phyloP scores from a whole-genome alignment of 495 filamentous ascomycete genomes.

The Aspergillus avenaceus region DNA sequence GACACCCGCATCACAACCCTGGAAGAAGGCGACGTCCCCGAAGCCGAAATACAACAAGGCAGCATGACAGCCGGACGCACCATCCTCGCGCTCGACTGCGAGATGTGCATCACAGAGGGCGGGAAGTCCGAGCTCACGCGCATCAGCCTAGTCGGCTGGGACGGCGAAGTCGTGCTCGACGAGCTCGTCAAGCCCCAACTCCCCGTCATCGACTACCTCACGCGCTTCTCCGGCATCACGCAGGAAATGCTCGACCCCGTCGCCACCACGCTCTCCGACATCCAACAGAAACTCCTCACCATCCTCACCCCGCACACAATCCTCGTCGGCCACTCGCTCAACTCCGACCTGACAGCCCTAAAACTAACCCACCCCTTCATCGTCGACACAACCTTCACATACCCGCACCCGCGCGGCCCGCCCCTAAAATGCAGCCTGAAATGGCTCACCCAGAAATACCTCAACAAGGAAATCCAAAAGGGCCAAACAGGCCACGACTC shows the following conservation, averaged over 20 bases:
- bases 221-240: conserved; percentile 86
- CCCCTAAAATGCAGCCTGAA: conserved; percentile 75
- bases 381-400: conserved; percentile 83
- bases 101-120: conserved; percentile 86
- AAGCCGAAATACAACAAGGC: conserved; percentile 68
- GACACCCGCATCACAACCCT: conserved; percentile 65
- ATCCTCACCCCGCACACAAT: conserved; percentile 73
- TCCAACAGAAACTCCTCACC: conserved; percentile 70
- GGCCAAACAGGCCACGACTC: conserved; percentile 79
- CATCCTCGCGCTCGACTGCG: conserved; percentile 86
- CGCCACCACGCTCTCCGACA: conserved; percentile 77
- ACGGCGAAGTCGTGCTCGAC: conserved; percentile 76
- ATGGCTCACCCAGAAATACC: conserved; percentile 74
- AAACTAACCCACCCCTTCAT: conserved; percentile 87
- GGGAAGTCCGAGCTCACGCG: conserved; percentile 76
- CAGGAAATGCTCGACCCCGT: conserved; percentile 72
- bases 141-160: conserved; percentile 83
- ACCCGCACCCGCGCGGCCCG: conserved; percentile 73
- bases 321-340: conserved; percentile 85
- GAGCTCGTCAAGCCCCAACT: conserved; percentile 85
- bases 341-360: conserved; percentile 81
- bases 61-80: conserved; percentile 79
- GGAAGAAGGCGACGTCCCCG: conserved; percentile 63
- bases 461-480: conserved; percentile 82
- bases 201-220: conserved; percentile 86